These are phyloP conservation scores for Cydonia oblonga DNA, from an alignment of 331 rosid species.

Conservation along the genomic window DNA sequence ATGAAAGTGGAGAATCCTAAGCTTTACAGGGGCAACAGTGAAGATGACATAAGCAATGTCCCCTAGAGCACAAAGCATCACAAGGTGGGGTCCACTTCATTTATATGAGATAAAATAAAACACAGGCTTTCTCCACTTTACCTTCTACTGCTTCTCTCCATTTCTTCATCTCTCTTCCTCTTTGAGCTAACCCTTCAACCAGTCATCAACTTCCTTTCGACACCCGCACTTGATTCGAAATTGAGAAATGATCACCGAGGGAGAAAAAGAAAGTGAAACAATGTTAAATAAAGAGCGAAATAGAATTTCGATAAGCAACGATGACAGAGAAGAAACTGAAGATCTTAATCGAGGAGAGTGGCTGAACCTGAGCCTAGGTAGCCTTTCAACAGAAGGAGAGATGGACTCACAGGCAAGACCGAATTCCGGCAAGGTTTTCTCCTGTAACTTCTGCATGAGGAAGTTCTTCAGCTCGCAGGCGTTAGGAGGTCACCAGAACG, in stretches of 20 bases:
- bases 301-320: conserved; percentile 11
- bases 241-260: not conserved
- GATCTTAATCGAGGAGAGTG: conserved; percentile 48
- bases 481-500: conserved; percentile 93
- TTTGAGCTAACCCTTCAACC: not conserved
- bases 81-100: conserved; percentile 1
- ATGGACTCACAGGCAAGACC: conserved; percentile 39
- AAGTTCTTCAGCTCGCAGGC: conserved; percentile 91
- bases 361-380: conserved; percentile 71
- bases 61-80: conserved; percentile 22
- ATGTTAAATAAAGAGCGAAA: conserved; percentile 12
- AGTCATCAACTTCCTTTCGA: not conserved
- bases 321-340: conserved; percentile 26
- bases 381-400: conserved; percentile 34
- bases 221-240: not conserved
- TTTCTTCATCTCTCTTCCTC: not conserved
- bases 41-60: conserved; percentile 67
- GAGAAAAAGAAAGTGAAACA: not conserved
- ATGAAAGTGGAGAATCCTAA: conserved; percentile 84
- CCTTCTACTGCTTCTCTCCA: conserved; percentile 6
- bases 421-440: conserved; percentile 42
- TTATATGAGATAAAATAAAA: not conserved
- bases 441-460: conserved; percentile 95
- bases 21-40: conserved; percentile 42
- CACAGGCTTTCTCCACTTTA: not conserved